Base-by-base conservation (phyloP, 176 grass and related monocot genomes). In the Echinochloa phyllopogon region DNA sequence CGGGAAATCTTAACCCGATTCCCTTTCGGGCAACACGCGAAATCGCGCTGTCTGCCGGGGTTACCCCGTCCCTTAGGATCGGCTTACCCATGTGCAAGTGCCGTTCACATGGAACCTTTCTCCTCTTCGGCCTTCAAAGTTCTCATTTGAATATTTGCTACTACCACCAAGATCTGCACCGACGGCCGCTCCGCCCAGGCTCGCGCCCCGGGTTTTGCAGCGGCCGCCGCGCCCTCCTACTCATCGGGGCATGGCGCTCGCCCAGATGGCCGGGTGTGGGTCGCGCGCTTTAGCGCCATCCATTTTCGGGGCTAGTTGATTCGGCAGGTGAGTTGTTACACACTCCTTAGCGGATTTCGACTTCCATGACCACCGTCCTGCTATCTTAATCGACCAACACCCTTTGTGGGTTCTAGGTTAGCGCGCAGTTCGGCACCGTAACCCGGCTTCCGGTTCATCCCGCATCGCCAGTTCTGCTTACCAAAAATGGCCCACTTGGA, bases 271-370 rank as follows among this genome's bases (percentile, higher is more conserved):
- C 52, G 38, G 74, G 74, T 77, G 75, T 77, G 75, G 75, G 66
- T 69, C 66, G 20, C 72, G 44, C 83, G 79, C 89, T 89, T 91
- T 48, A 89, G 89, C 71, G 89, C 92, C 89, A 94, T 91, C 89
- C 86, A 91, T 91, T 94, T 89, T 91, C 50, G 86, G 83, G 92
- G 89, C 86, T 91, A 91, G 92, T 94, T 94, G 89, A 94, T 94
- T 94, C 86, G 83, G 80, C 86, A 89, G 75, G 89, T 91, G 92
- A 91, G 92, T 94, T 94, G 87, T 91, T 94, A 88, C 87, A 85
- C 84, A 89, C 66, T 89, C 81, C 84, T 89, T 89, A 91, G 89
- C 60, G 52, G 81, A 94, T 94, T 94, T 92, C 24, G 78, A n/a
- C n/a, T n/a, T n/a, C n/a, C n/a, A n/a, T n/a, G n/a, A n/a, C n/a